Conservation (phyloP, 2,329 filamentous ascomycete species). For the Tetracladium maxilliforme region DNA sequence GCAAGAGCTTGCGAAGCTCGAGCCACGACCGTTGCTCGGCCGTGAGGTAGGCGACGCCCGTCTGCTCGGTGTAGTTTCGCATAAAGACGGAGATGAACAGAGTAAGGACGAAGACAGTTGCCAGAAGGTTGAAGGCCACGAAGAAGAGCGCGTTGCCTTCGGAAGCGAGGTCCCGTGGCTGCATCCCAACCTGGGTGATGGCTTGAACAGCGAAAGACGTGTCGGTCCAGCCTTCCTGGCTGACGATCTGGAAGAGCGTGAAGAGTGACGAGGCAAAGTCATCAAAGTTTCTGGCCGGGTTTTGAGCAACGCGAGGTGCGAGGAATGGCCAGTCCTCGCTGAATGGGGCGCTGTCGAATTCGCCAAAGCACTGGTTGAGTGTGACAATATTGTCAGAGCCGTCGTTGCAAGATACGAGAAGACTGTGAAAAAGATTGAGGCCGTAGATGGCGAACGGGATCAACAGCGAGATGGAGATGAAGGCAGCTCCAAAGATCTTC, state of each 20-base stretch:
- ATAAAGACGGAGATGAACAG: conserved; percentile 99
- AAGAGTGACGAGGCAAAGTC: conserved; percentile 89
- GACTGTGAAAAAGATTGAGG: conserved; percentile 79
- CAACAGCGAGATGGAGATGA: conserved; percentile 85
- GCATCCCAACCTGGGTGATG: conserved; percentile 62
- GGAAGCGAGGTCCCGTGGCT: conserved; percentile 54
- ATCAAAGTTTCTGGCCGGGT: conserved; percentile 84
- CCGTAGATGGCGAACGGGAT: conserved; percentile 97
- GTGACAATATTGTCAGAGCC: conserved; percentile 35
- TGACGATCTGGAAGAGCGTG: conserved; percentile 96
- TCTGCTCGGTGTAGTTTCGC: conserved; percentile 98
- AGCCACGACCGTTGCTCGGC: conserved; percentile 95
- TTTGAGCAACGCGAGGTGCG: conserved; percentile 65
- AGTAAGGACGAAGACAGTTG: conserved; percentile 91
- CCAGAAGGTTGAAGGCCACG: conserved; percentile 88
- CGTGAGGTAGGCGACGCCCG: conserved; percentile 88
- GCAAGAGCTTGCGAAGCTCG: conserved; percentile 78
- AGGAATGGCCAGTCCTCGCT: conserved; percentile 64
- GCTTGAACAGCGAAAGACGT: conserved; percentile 76
- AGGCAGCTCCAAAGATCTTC: conserved; percentile 72
- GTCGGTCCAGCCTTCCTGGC: conserved; percentile 94
- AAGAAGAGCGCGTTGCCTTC: conserved; percentile 91
- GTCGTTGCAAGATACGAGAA: conserved; percentile 72
- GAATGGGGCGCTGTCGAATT: conserved; percentile 64
- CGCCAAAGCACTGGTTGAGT: conserved; percentile 67